Evolutionary conservation across 2,329 filamentous ascomycete species (phyloP), one percentile per base, ranked within the genome.

Genomic region (Dactylonectria macrodidyma): DNA sequence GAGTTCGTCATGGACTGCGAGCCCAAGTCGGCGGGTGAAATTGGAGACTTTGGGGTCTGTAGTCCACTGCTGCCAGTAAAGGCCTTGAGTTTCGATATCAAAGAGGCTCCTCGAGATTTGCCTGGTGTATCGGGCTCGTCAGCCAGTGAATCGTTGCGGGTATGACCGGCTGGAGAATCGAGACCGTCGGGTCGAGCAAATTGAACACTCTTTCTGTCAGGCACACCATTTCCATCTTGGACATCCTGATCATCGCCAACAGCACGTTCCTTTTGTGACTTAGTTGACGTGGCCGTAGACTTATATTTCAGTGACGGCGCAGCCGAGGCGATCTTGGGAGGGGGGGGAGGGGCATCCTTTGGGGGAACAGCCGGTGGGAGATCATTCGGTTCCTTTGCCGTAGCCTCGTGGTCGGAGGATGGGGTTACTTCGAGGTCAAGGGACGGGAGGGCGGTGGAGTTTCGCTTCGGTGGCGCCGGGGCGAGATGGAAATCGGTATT

Each of bases 31-130:
- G 74, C 71, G 10, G 75, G 72, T 41, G 72, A 66, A 26, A 77
- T 72, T 60, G 74, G 83, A 77, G 71, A 83, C 78, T 76, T 81
- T 79, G 86, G 81, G n/a, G 81, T 80, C 61, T 88, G 87, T 12
- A 85, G 78, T 26, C 79, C 80, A n/a, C 84, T 80, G 8, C 83
- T 81, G 11, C 86, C 88, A 24, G 93, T 89, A 62, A 97, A 83
- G 3, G 93, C 91, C 78, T 93, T 94, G 70, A 97, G 81, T 78
- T 92, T 95, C 19, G 91, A 91, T 81, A 97, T 94, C 71, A 97
- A 87, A 26, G 92, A 91, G 24, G 88, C 88, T 62, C 88, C 84
- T 67, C 87, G 86, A 24, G 88, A 88, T 79, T 90, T 91, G 64
- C 82, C 84, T 14, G 84, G 79, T 9, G 83, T 82, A 44, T 93